Base-by-base conservation (phyloP, 2,329 filamentous ascomycete genomes). In the Diaporthe caulivora region DNA sequence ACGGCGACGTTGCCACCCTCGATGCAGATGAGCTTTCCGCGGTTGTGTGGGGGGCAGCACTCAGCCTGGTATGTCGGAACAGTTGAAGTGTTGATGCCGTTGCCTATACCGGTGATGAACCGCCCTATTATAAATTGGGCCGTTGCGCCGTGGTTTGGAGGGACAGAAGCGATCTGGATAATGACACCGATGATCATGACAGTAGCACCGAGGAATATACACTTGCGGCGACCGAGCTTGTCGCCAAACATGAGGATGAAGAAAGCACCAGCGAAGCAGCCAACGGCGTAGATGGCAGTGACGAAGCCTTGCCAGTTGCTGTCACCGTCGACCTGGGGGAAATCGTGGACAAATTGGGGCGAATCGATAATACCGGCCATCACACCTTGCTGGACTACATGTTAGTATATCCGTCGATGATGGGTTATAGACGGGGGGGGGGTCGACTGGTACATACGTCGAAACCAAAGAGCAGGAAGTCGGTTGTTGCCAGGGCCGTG, bases 21-120 rank as follows among this genome's bases (percentile, higher is more conserved):
- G 62, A 91, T 89, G 79, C 89, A 91, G 77, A 91, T 91, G 70
- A 91, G 81, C 44, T 90, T 85, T 76, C 90, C 90, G 76, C 90
- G 86, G 80, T 90, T 91, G 77, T 86, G 87, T 0, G 89, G 86
- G 24, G 79, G 78, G 74, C 78, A 79, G 70, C 81, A 87, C 80
- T 81, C 82, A 72, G 83, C 82, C 76, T 84, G 83, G 78, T 83
- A 84, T 18, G 82, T 83, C 10, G 83, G 83, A n/a, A 87, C 83
- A 24, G 83, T 84, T 8, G 83, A 84, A 1, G 84, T 86, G 74
- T 86, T 86, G 78, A 86, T 85, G 21, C 87, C 87, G 76, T 87
- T 87, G 1, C 87, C 86, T 72, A 89, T 82, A 9, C 86, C 88
- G 3, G 86, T 86, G 24, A 88, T 80, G 44, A 86, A 83, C 53